Conservation (phyloP, 805 yeast species). For the Barnettozyma californica region DNA sequence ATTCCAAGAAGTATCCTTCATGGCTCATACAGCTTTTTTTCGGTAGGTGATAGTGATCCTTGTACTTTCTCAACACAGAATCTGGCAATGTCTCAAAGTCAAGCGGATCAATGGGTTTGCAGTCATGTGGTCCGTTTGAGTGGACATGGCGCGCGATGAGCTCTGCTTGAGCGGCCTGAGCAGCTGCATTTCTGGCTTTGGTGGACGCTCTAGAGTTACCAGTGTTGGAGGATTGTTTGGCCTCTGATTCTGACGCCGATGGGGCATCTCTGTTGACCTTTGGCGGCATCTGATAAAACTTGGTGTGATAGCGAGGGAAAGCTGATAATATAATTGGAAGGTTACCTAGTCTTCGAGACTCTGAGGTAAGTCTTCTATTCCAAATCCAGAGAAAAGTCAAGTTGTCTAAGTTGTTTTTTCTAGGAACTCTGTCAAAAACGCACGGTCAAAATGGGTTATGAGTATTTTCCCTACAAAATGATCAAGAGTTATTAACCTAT, state of each 20-base stretch:
- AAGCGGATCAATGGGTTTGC: slow-evolving; percentile 46
- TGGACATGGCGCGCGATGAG: slow-evolving; percentile 62
- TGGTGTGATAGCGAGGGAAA: too few relatives aligned
- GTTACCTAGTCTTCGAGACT: too few relatives aligned
- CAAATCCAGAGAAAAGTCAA: neutral
- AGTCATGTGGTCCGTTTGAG: slow-evolving; percentile 66
- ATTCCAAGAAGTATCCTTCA: slow-evolving; percentile 64
- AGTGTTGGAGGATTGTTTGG: neutral
- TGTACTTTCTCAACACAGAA: slow-evolving; percentile 63
- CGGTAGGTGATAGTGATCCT: slow-evolving; percentile 49
- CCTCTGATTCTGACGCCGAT: slow-evolving; percentile 23
- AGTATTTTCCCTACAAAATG: too few relatives aligned
- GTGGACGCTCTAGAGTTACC: slow-evolving; percentile 39
- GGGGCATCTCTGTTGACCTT: slow-evolving; percentile 22
- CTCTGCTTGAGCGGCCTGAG: slow-evolving; percentile 67
- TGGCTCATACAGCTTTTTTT: slow-evolving; percentile 58
- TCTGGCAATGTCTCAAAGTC: slow-evolving; percentile 66
- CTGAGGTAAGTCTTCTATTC: neutral
- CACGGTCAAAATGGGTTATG: neutral
- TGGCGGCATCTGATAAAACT: slow-evolving; percentile 20
- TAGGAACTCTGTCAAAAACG: neutral
- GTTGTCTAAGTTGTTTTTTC: too few relatives aligned
- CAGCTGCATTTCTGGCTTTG: slow-evolving; percentile 54
- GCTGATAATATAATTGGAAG: too few relatives aligned
- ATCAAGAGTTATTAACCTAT: too few relatives aligned